Percentiles rank a stretch among this genome's conserved stretches.
Evolutionary conservation across 1,139 yeast genomes (phyloP).

Genomic region (Lodderomyces beijingensis): DNA sequence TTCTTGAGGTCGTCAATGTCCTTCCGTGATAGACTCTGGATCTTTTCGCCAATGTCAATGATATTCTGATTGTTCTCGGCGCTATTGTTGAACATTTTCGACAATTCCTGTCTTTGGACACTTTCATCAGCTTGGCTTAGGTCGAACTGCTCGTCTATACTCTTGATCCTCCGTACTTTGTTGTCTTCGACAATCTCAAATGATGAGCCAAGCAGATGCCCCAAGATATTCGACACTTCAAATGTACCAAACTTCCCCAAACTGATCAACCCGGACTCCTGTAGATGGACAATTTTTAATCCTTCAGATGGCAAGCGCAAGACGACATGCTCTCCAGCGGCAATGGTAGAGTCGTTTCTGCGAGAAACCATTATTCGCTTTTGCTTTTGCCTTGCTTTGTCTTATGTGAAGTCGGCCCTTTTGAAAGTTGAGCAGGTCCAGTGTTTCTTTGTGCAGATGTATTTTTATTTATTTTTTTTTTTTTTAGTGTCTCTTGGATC

Average conservation of each 20-base stretch:
- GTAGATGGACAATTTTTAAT: constrained; percentile 63
- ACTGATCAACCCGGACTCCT: constrained; percentile 54
- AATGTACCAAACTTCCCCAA: constrained; percentile 93
- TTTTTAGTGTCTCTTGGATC: neutral
- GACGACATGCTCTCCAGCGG: constrained; percentile 55
- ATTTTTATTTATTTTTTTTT: constrained; percentile 4
- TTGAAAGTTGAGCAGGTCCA: no score
- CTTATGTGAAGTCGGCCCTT: no score
- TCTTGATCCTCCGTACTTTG: constrained; percentile 46
- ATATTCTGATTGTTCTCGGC: constrained; percentile 70
- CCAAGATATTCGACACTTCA: constrained; percentile 67
- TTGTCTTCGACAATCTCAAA: constrained; percentile 73
- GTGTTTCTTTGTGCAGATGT: no score
- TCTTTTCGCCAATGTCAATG: constrained; percentile 66
- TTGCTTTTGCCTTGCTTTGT: no score
- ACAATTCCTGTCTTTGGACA: constrained; percentile 37
- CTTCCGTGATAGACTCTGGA: constrained; percentile 67
- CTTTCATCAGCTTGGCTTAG: constrained; percentile 16
- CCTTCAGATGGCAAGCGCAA: constrained; percentile 80
- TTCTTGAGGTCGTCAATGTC: constrained; percentile 80
- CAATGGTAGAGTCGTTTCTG: constrained; percentile 5
- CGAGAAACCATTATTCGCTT: no score
- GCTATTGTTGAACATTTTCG: constrained; percentile 37
- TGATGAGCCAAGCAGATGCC: constrained; percentile 82
- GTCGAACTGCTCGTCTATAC: constrained; percentile 26